Evolutionary conservation across 1,284 basidiomycete genomes (phyloP), one percentile per base, ranked within the genome.

Genomic region (Trametes hirsuta): DNA sequence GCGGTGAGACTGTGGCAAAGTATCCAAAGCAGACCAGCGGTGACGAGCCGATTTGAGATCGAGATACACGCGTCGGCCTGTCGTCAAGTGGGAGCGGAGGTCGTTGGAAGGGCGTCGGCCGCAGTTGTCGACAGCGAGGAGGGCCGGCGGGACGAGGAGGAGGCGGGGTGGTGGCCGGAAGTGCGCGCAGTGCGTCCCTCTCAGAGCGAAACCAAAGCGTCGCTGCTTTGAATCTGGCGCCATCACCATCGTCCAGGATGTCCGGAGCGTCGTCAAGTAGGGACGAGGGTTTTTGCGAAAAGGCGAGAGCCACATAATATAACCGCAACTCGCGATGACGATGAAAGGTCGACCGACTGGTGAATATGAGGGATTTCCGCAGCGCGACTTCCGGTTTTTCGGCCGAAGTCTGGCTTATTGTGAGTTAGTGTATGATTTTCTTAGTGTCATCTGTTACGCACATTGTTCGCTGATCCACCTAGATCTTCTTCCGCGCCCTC

Each of bases 1-100:
- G 15, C 18, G 18, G 35, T 30, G 52, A 50, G 55, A 50, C 47
- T 56, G 47, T 47, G 55, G 48, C 46, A 30, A 47, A 56, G 37
- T 51, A 40, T 41, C 39, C 6, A 39, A 51, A 34, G 47, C 34
- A 35, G 14, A 45, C 54, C 6, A 34, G 45, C 8, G 47, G 36
- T 21, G 39, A 14, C 8, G n/a, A 24, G 41, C 42, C 24, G 51
- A 51, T 36, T 24, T 42, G 24, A 45, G 40, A 25, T 12, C 35
- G 15, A 45, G 21, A 24, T 35, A 35, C 25, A 55, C 53, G 54
- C 40, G 47, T 55, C 54, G 14, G 35, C 12, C 14, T 11, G 10
- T 15, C 12, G 8, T 34, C n/a, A 4, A 24, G 47, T 11, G 21
- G 11, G 21, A 6, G 14, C 10, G n/a, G n/a, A 9, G 21, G 25